Base-by-base conservation (phyloP, 352 stramenopile species). In the Pilasporangium apinafurcum region DNA sequence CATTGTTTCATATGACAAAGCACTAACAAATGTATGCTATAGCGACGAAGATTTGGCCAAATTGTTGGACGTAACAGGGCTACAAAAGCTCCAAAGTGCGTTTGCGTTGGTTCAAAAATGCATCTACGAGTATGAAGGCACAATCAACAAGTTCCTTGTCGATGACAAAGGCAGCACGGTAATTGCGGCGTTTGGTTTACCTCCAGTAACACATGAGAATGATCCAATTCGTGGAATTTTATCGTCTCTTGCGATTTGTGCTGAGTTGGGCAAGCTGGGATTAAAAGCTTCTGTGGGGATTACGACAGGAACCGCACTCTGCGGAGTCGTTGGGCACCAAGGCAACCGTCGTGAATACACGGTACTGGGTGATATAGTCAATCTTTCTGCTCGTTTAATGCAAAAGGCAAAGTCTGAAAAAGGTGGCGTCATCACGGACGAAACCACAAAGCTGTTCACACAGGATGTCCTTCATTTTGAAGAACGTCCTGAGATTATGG, bases 61-160 rank as follows among this genome's bases (percentile, higher is more conserved):
- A 44, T 91, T 92, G 77, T 61, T 87, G 3, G 73, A 86, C 35
- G 62, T 74, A 16, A 66, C 63, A 8, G 79, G 80, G 1, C 48
- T 94, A 0, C 78, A 91, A 37, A 62, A 63, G 37, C 65, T 94
- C 6, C 81, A 94, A 25, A 66, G 84, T 17, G 83, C 83, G 8
- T 94, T 94, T 60, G 66, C 68, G 18, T 58, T 65, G 6, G 90
- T 96, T 8, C 91, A 97, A 54, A 72, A 81, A 46, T 85, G 83
- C 34, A 86, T 98, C 5, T 97, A 95, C 64, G 76, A 92, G 51
- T 97, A 98, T 51, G 92, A 97, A 80, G 92, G 92, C 48, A 95
- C 83, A 13, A 95, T 98, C 52, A 98, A 98, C 68, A 97, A 97
- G 62, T 97, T 97, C 44, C 67, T 97, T n/a, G 86, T 97, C 16